Evolutionary conservation across 805 yeast species (phyloP), one percentile per base, ranked within the genome.

Genomic region (Candida cerambycidarum): DNA sequence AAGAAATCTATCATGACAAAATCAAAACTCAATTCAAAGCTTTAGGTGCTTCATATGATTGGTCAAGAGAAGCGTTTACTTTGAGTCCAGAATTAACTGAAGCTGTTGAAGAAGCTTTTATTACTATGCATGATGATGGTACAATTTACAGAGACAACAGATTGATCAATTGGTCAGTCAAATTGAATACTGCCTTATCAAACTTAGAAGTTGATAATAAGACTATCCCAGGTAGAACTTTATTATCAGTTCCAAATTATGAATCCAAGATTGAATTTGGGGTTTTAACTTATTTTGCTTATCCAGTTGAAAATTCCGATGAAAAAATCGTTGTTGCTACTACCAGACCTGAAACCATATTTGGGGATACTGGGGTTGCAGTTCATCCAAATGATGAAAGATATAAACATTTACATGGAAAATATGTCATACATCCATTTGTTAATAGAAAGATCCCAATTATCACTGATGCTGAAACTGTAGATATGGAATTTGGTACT

Each of bases 401-500:
- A 67, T 93, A 93, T 76, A 85, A 69, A 53, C 99, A 93, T 63
- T 76, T 93, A 60, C 99, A 93, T 62, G 99, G 99, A 48, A 89
- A 90, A 66, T 88, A 73, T 62, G 93, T 86, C 47, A 65, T 80
- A 53, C 98, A 93, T 69, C 98, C 99, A 48, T 86, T 93, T 69
- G 69, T 88, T 57, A 86, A 85, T 61, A 83, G 89, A 63, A 74
- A 80, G 59, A 66, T 93, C 41, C 99, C 99, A 53, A 88, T 93
- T 59, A 72, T 93, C 48, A 80, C 89, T 40, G 99, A 93, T 63
- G 62, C 82, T 30, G 96, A 88, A 67, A 93, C 97, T 31, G 99
- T 93, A 51, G 99, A 93, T 67, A 93, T 93, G 98, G 96, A 87
- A 65, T 93, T 93, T 55, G 99, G 99, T 78, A 93, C 99, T 49